Percentiles rank a stretch among this genome's conserved stretches.
phyloP scores from a whole-genome alignment of 2,329 filamentous ascomycete genomes.

The Aspergillus sp. region DNA sequence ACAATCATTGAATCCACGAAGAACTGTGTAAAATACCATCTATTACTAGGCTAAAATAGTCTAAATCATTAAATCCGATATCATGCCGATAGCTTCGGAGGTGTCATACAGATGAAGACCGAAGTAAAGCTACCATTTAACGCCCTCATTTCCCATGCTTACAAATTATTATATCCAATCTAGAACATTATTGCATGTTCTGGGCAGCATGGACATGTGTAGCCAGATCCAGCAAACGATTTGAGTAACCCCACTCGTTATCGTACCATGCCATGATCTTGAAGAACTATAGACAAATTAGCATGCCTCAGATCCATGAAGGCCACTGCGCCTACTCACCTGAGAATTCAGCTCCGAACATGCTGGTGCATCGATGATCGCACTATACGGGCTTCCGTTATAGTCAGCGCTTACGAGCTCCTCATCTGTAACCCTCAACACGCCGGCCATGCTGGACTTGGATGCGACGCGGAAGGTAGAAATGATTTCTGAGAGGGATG shows the following conservation, averaged over 20 bases:
- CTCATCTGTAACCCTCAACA: conserved; percentile 86
- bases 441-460: conserved; percentile 53
- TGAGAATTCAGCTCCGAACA: conserved; percentile 78
- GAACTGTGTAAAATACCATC: too few species aligned
- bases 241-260: conserved; percentile 96
- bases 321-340: conserved; percentile 6
- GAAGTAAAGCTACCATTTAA: too few species aligned
- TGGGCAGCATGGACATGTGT: neutral
- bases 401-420: conserved; percentile 85
- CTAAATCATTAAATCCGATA: too few species aligned
- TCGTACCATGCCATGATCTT: conserved; percentile 94
- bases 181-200: conserved; percentile 16
- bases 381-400: conserved; percentile 81
- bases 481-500: conserved; percentile 28
- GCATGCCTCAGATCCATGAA: neutral
- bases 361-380: conserved; percentile 93
- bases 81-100: too few species aligned
- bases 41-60: too few species aligned
- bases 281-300: conserved; percentile 72
- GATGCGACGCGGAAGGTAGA: conserved; percentile 42
- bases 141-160: too few species aligned
- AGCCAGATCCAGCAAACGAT: conserved; percentile 73
- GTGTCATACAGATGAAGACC: too few species aligned
- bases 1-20: too few species aligned
- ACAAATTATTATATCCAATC: too few species aligned